Base-by-base conservation (phyloP, 495 filamentous ascomycete genomes). In the Parathielavia appendiculata region DNA sequence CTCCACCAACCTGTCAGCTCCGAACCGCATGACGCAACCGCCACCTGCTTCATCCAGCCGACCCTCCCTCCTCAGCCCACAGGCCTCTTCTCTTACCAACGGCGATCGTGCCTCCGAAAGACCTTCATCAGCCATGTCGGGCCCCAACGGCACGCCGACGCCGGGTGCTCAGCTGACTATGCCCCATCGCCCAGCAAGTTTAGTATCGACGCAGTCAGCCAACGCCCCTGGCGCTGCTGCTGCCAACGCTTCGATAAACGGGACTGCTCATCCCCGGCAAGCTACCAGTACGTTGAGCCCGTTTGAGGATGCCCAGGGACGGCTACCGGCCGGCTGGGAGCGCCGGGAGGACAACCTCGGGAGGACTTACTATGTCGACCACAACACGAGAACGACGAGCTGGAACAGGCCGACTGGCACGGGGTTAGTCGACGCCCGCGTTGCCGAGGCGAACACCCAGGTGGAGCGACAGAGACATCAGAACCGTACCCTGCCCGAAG, bases 321-420 rank as follows among this genome's bases (percentile, higher is more conserved):
- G 92, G 68, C 74, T 98, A 60, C 93, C 93, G 20, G 85, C 88
- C 51, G 93, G 93, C 38, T 98, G 95, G 92, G 93, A 98, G 72
- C 83, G 95, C 48, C 83, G 93, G 43, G 93, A 97, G 69, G 93
- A 98, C 72, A 91, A 97, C 66, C 75, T 98, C 40, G 95, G 95
- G 54, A 85, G 93, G 64, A 97, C 92, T n/a, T 98, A 98, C 69
- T 98, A 98, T 73, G 93, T 98, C 35, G 93, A 98, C 70, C 93
- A 98, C 71, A 98, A 98, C 70, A 95, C 92, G 6, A 81, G 93
- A 61, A 91, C 92, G 48, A 98, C 93, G 12, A 98, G 92, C 51
- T 98, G 93, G 93, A 90, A 85, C 61, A 79, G 93, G 56, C 93
- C 93, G 23, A 86, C 92, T 8, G 84, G 86, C 43, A 56, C 84